phyloP scores from a whole-genome alignment of 176 grass and related monocot genomes.

The Pontederia paniculata region DNA sequence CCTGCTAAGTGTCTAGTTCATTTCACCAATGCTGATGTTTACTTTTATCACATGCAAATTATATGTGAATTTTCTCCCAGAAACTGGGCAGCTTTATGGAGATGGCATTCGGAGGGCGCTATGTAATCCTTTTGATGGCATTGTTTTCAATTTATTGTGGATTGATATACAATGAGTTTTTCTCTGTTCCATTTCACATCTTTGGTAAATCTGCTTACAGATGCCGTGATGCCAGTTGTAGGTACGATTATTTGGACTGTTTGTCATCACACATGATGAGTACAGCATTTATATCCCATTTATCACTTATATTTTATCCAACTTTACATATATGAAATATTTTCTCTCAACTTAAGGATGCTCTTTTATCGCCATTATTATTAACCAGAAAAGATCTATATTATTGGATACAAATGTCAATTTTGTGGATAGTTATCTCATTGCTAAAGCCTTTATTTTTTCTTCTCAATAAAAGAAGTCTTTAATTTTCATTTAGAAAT shows the following conservation, averaged over 20 bases:
- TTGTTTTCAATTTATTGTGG: conserved; percentile 99
- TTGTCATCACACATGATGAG: not conserved
- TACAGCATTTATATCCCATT: conserved; percentile 4
- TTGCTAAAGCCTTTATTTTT: too few species aligned
- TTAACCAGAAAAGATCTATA: too few species aligned
- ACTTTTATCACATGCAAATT: not conserved
- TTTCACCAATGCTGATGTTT: too few species aligned
- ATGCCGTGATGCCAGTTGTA: conserved; percentile 71
- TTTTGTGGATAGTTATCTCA: too few species aligned
- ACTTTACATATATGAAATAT: too few species aligned
- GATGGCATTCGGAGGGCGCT: conserved; percentile 97
- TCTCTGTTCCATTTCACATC: conserved; percentile 96
- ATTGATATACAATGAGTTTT: conserved; percentile 97
- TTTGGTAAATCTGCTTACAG: conserved; percentile 95
- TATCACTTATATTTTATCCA: not conserved
- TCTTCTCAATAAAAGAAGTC: too few species aligned
- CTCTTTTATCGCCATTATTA: too few species aligned
- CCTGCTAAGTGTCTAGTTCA: too few species aligned
- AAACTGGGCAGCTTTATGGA: conserved; percentile 98
- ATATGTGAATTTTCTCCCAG: conserved; percentile 33
- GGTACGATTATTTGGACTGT: conserved; percentile 26
- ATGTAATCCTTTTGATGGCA: conserved; percentile 97
- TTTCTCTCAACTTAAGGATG: not conserved
- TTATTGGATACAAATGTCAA: too few species aligned
- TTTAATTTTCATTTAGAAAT: too few species aligned